Evolutionary conservation across 2,329 filamentous ascomycete genomes (phyloP).

Genomic region (Fusarium gaditjirri): DNA sequence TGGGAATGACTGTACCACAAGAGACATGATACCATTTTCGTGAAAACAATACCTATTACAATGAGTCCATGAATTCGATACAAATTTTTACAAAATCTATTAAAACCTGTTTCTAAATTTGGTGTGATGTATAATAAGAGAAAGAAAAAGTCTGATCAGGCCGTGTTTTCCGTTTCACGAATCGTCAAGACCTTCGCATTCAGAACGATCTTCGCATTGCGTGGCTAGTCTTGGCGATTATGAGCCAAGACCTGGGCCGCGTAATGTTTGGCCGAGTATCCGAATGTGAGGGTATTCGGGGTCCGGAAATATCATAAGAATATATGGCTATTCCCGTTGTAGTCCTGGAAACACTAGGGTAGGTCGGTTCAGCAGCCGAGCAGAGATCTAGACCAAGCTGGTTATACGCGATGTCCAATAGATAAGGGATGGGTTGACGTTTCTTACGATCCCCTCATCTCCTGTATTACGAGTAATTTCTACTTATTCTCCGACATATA

Average conservation of each 20-base stretch:
- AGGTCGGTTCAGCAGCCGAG: neutral
- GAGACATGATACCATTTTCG: constrained; percentile 26
- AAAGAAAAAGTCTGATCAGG: neutral
- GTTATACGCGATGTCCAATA: neutral
- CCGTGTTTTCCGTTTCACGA: neutral
- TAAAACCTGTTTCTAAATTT: constrained; percentile 10
- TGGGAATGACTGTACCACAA: constrained; percentile 25
- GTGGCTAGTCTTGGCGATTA: constrained; percentile 18
- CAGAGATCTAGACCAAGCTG: neutral
- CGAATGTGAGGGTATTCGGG: neutral
- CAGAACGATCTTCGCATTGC: constrained; percentile 8
- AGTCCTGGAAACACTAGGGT: constrained; percentile 1
- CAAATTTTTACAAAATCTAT: neutral
- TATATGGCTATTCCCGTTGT: neutral
- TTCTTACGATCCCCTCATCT: neutral
- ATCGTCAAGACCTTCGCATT: neutral
- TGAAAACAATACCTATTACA: constrained; percentile 33
- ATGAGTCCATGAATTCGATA: constrained; percentile 39
- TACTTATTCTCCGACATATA: neutral
- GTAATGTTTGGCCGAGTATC: constrained; percentile 26
- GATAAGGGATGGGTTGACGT: neutral
- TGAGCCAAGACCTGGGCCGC: constrained; percentile 27
- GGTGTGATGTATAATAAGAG: neutral
- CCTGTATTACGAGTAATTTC: neutral
- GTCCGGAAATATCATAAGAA: neutral